Evolutionary conservation across 371 early-diverging fungal species (phyloP).

Genomic region (Mucor plumbeus): DNA sequence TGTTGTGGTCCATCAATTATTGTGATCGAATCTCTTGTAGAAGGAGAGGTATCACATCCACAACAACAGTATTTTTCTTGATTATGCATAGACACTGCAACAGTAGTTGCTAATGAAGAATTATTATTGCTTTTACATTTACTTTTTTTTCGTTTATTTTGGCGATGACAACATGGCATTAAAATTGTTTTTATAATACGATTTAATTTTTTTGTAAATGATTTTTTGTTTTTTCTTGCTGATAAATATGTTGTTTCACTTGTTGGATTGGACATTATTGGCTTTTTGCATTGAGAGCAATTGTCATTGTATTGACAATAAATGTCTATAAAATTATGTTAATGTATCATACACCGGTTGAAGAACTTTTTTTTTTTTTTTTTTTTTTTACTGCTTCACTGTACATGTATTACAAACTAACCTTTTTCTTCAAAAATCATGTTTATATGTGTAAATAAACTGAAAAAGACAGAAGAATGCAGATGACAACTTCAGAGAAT

Average conservation of each 20-base stretch:
- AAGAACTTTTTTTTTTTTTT: background rate
- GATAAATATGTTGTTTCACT: background rate
- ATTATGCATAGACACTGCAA: background rate
- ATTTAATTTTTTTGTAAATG: background rate
- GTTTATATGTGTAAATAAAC: background rate
- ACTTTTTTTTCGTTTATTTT: background rate
- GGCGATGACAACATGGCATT: background rate
- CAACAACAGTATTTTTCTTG: background rate
- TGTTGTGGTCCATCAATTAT: conserved; percentile 1
- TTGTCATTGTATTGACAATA: background rate
- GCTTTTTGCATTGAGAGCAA: background rate
- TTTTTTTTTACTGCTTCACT: no score
- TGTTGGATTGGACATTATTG: background rate
- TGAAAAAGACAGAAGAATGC: background rate
- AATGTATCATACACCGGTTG: background rate
- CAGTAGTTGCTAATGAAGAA: background rate
- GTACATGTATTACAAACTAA: background rate
- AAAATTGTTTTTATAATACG: background rate
- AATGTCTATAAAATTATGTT: background rate
- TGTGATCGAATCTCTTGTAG: conserved; percentile 8
- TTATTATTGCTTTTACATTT: background rate
- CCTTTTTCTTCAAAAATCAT: background rate
- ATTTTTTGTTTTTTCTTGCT: background rate
- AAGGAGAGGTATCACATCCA: background rate
- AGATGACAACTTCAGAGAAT: background rate